Conservation (phyloP, 78 protist species). For the Isochrysis galbana region DNA sequence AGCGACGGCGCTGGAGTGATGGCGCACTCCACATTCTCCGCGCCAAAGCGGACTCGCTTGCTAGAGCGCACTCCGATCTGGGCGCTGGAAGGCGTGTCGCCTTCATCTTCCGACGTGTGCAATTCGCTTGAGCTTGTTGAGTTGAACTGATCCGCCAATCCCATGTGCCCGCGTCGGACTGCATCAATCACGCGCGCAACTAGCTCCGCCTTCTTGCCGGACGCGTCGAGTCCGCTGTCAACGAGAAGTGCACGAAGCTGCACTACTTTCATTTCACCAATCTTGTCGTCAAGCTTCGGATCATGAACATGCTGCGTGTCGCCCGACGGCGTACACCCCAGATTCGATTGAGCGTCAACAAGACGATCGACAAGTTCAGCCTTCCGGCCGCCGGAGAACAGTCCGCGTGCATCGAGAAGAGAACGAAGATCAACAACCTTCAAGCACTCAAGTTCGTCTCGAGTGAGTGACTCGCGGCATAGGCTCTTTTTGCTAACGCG, state of each 20-base stretch:
- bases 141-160: too few relatives aligned
- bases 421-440: neutral
- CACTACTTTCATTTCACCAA: neutral
- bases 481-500: too few relatives aligned
- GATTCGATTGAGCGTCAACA: neutral
- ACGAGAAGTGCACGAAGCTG: neutral
- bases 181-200: neutral
- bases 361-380: neutral
- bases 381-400: neutral
- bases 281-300: neutral
- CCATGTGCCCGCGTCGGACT: neutral
- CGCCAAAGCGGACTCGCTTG: too few relatives aligned
- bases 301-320: neutral
- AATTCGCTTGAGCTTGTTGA: too few relatives aligned
- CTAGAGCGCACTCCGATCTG: too few relatives aligned
- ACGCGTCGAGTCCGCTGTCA: neutral
- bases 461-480: too few relatives aligned
- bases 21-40: too few relatives aligned
- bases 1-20: too few relatives aligned
- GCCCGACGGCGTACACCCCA: neutral
- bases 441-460: too few relatives aligned
- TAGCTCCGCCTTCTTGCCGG: neutral
- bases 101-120: too few relatives aligned
- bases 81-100: too few relatives aligned
- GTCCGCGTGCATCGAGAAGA: neutral